Conservation (phyloP, 768 basidiomycete species). For the Chalciporus piperatus region DNA sequence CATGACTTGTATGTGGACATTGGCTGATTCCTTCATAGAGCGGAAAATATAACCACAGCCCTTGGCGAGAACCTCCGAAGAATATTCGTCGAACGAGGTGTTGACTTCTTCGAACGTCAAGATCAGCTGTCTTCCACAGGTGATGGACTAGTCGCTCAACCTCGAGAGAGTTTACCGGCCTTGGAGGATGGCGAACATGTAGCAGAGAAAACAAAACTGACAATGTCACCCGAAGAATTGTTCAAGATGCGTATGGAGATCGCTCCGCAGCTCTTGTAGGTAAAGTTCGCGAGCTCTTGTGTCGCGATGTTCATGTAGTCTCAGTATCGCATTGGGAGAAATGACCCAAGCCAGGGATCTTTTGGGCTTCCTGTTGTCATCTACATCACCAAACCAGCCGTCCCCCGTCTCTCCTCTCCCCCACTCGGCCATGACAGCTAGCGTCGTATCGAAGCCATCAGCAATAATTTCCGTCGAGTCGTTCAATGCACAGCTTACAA, state of each 20-base stretch:
- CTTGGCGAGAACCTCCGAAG: constrained; percentile 66
- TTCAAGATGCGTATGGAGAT: constrained; percentile 72
- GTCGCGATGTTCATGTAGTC: constrained; percentile 14
- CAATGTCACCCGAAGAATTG: constrained; percentile 74
- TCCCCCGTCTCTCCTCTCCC: constrained; percentile 28
- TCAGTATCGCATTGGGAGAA: constrained; percentile 73
- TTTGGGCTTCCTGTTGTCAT: constrained; percentile 53
- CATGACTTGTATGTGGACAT: constrained; percentile 1
- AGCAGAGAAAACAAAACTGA: constrained; percentile 29
- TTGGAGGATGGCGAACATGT: constrained; percentile 30
- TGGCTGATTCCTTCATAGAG: constrained; percentile 35
- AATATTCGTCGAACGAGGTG: constrained; percentile 71
- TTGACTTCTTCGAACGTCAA: constrained; percentile 68
- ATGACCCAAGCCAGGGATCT: constrained; percentile 76
- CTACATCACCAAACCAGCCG: constrained; percentile 35
- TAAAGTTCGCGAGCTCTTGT: constrained; percentile 11
- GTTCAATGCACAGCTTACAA: constrained; percentile 66
- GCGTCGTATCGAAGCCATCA: constrained; percentile 63
- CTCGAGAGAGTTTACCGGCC: constrained; percentile 23
- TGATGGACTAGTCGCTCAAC: constrained; percentile 23
- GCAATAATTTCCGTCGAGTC: constrained; percentile 64
- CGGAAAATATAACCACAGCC: constrained; percentile 52
- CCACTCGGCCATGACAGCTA: constrained; percentile 50
- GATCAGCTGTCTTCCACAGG: constrained; percentile 23
- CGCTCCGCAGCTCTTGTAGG: constrained; percentile 70